Conservation (phyloP, 1,284 basidiomycete species). For the Pholiota adiposa region DNA sequence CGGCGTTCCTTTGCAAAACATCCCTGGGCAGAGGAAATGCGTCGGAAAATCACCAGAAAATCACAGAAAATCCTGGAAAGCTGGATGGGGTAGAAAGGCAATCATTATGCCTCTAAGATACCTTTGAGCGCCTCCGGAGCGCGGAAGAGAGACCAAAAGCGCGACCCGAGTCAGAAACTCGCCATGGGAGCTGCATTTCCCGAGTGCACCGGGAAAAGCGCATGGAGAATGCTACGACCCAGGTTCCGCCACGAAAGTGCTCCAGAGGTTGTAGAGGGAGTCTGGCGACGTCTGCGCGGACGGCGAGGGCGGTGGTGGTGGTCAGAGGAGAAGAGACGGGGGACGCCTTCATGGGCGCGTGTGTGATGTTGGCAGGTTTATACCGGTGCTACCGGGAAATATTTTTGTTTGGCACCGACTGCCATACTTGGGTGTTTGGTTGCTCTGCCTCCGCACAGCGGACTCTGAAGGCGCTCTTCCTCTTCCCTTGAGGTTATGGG, state of each 20-base stretch:
- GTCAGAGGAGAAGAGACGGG: conserved; percentile 23
- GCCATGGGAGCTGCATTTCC: conserved; percentile 19
- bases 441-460: conserved; percentile 9
- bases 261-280: background rate
- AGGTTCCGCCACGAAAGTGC: conserved; percentile 4
- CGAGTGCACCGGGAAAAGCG: conserved; percentile 27
- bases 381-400: conserved; percentile 38
- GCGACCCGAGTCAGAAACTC: background rate
- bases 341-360: conserved; percentile 28
- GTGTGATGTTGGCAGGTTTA: conserved; percentile 37
- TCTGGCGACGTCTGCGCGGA: background rate
- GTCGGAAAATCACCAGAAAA: conserved; percentile 1
- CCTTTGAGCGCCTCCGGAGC: background rate
- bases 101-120: background rate
- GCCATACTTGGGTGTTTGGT: conserved; percentile 19
- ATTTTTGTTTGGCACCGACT: conserved; percentile 18
- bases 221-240: background rate
- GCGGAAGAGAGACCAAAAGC: background rate
- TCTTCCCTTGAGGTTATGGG: conserved; percentile 19
- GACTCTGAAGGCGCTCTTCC: conserved; percentile 15
- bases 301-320: conserved; percentile 15
- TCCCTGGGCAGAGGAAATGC: conserved; percentile 4
- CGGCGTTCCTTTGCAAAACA: conserved; percentile 2
- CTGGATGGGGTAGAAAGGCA: background rate
- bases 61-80: background rate